Evolutionary conservation across 2,329 filamentous ascomycete species (phyloP), one percentile per base, ranked within the genome.

Genomic region (Curvularia hawaiiensis): DNA sequence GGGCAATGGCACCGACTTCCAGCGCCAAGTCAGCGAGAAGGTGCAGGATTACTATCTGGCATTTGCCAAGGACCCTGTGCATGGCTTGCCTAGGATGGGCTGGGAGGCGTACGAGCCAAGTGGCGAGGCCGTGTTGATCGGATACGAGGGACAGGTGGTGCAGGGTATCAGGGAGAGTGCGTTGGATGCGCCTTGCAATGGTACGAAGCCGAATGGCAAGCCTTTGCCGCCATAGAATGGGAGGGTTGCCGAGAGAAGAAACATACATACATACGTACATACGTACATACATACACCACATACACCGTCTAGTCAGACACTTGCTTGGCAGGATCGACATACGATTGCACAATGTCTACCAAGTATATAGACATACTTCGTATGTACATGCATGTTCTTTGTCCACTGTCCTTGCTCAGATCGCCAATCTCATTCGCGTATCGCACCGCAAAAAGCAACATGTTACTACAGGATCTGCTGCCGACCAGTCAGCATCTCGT

Each of bases 21-120:
- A 78, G 45, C 59, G 60, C 4, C 52, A 63, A 46, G 71, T 77
- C 1, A 74, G 72, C 50, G 57, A 69, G 52, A 64, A 72, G 39
- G 73, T 78, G 73, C 73, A 78, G 54, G 75, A 77, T 43, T 69
- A 68, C 26, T 74, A 74, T 61, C 33, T 75, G 20, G 73, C 71
- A 1, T 79, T 79, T 62, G 70, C 71, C 0, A 58, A 64, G 24
- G 72, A 78, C 56, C 71, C 74, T 1, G 59, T 63, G 14, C 59
- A 64, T 6, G 69, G 70, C 11, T 52, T 77, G 44, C 64, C 67
- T 11, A 64, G 64, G 31, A 30, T 70, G 53, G 75, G 74, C 0
- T 78, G 75, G 76, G 41, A 68, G 1, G 57, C 55, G n/a, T 77
- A 76, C 53, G 61, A 63, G 50, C 58, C 65, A 2, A 59, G 58